Base-by-base conservation (phyloP, 2,329 filamentous ascomycete genomes). In the Fusarium staphyleae region DNA sequence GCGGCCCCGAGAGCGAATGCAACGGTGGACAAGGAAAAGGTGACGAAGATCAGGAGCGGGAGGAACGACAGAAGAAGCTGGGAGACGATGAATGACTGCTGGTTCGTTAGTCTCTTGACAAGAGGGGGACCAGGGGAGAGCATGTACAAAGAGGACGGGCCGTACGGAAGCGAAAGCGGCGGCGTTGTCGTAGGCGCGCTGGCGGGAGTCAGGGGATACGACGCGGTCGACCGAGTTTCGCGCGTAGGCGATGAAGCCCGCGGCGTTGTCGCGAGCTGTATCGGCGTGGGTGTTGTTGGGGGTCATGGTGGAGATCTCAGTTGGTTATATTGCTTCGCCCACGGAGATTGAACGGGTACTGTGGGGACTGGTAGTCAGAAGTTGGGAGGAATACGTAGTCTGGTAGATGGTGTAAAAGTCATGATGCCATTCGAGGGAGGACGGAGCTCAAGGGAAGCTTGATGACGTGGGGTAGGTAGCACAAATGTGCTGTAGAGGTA, bases 91-190 rank as follows among this genome's bases (percentile, higher is more conserved):
- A 95, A 90, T 52, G 86, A 84, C 88, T 91, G 12, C 13, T 29
- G 28, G 22, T 28, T 35, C 16, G 40, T 34, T 34, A 46, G 36
- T 14, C 13, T 11, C 26, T 24, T 8, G 42, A 24, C 19, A 12
- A 29, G 14, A 40, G 32, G 16, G 16, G 40, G 15, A 14, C 3
- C 3, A 34, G 35, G n/a, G 3, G 13, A 8, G 22, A 24, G 1
- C 16, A 71, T 86, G 16, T 77, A 91, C 89, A 48, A 88, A 86
- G 35, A 92, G 75, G 57, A 91, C 76, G 3, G 91, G 91, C 50
- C 88, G 87, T 41, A 81, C 76, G 5, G 79, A 72, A 13, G 87
- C 84, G 66, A 90, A 88, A 5, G 75, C 69, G 29, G 78, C 75
- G 22, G 83, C 72, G 36, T 75, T 78, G 13, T 81, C 75, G 62